Evolutionary conservation across 192 early-diverging fungal species (phyloP).

Genomic region (Backusella liffmaniae): DNA sequence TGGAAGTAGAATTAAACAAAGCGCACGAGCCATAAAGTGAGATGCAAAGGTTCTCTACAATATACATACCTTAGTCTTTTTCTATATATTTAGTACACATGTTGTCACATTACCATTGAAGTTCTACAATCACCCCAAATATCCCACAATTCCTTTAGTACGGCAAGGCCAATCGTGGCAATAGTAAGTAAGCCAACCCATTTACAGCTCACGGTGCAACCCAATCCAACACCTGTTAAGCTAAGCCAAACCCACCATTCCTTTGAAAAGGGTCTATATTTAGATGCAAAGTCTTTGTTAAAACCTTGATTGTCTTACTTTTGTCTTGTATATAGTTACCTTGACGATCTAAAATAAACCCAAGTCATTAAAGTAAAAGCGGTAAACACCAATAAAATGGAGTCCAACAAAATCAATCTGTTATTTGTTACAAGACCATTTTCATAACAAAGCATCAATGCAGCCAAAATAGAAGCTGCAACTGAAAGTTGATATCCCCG

Average conservation of each 20-base stretch:
- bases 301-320: not conserved
- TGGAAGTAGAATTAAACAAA: constrained; percentile 86
- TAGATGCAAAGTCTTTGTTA: not conserved
- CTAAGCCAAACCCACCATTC: constrained; percentile 89
- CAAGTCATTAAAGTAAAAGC: constrained; percentile 76
- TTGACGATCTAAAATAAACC: constrained; percentile 79
- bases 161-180: constrained; percentile 83
- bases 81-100: not conserved
- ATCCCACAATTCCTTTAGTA: constrained; percentile 84
- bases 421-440: constrained; percentile 89
- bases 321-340: constrained; percentile 7
- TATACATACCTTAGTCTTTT: not conserved
- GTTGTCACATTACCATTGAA: constrained; percentile 7
- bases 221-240: constrained; percentile 82
- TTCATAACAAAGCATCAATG: constrained; percentile 82
- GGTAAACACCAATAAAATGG: constrained; percentile 87
- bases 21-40: constrained; percentile 84
- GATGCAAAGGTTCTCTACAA: constrained; percentile 27
- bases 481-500: constrained; percentile 77
- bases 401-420: constrained; percentile 88
- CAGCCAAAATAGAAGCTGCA: constrained; percentile 71
- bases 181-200: constrained; percentile 96
- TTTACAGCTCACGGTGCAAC: constrained; percentile 78
- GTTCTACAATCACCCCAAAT: constrained; percentile 73
- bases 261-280: constrained; percentile 60